Evolutionary conservation across 768 basidiomycete genomes (phyloP).

Genomic region (Lyophyllum semitale): DNA sequence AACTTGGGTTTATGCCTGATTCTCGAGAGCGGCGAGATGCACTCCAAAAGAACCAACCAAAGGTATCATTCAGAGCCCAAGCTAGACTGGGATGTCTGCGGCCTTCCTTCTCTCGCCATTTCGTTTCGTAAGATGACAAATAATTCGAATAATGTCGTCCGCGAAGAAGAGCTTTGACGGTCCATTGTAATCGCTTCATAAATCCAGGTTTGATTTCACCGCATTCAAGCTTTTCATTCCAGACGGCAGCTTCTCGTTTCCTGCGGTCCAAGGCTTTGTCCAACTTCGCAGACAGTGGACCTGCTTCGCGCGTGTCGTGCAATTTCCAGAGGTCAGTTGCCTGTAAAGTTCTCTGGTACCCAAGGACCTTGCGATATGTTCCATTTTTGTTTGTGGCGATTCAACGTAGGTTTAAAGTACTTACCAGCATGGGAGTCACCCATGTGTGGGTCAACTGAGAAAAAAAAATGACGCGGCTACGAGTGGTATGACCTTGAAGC

Average conservation of each 20-base stretch:
- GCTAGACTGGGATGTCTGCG: conserved; percentile 52
- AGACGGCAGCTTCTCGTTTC: conserved; percentile 48
- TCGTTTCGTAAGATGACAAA: conserved; percentile 32
- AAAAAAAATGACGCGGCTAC: conserved; percentile 57
- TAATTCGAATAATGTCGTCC: conserved; percentile 27
- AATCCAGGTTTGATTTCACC: conserved; percentile 47
- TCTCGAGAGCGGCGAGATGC: no score
- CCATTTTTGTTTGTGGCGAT: background rate
- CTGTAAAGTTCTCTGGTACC: conserved; percentile 73
- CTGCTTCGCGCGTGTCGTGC: conserved; percentile 49
- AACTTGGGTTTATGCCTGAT: no score
- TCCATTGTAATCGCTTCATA: conserved; percentile 42
- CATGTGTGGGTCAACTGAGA: conserved; percentile 66
- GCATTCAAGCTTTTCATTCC: conserved; percentile 50
- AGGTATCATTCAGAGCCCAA: conserved; percentile 62
- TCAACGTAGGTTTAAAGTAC: background rate
- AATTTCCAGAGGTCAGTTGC: conserved; percentile 77
- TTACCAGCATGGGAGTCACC: conserved; percentile 62
- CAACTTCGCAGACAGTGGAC: conserved; percentile 50
- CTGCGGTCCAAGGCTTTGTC: conserved; percentile 57
- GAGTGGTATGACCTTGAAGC: conserved; percentile 53
- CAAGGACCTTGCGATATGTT: conserved; percentile 41
- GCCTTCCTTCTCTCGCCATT: conserved; percentile 49
- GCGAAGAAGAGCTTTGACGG: conserved; percentile 27
- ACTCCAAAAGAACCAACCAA: conserved; percentile 62